Evolutionary conservation across 2,329 filamentous ascomycete genomes (phyloP).

Genomic region (Pseudogymnoascus pannorum): DNA sequence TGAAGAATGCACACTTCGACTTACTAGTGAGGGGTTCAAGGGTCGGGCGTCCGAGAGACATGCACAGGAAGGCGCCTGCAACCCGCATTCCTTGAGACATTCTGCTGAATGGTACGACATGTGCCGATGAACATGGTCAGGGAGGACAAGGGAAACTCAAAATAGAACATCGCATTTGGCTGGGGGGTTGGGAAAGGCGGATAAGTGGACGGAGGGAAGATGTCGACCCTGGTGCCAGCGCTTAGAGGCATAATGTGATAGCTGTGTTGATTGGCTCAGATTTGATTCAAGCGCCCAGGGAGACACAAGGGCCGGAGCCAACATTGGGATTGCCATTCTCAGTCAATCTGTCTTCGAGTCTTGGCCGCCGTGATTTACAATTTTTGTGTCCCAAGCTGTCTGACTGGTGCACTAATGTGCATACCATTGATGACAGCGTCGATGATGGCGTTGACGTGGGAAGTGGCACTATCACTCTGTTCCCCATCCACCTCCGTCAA

Average conservation of each 20-base stretch:
- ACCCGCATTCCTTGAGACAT: background rate
- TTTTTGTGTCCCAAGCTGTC: background rate
- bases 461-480: too few species aligned
- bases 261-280: background rate
- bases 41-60: background rate
- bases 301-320: background rate
- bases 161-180: slow-evolving; percentile 1
- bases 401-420: background rate
- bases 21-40: background rate
- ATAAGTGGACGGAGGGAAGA: background rate
- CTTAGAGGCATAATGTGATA: background rate
- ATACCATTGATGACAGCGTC: background rate
- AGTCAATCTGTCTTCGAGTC: background rate
- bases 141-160: background rate
- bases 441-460: background rate
- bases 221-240: background rate
- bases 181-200: background rate
- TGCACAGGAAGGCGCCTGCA: slow-evolving; percentile 1
- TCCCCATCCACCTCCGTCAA: too few species aligned
- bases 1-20: background rate
- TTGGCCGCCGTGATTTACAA: background rate
- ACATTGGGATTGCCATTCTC: background rate
- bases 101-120: background rate
- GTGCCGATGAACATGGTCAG: background rate
- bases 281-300: background rate